A percentile compares a stretch with the other conserved stretches of the same genome.
These are phyloP conservation scores for Boletellus sp. DNA, from an alignment of 768 basidiomycete genomes.

Conservation along the genomic window DNA sequence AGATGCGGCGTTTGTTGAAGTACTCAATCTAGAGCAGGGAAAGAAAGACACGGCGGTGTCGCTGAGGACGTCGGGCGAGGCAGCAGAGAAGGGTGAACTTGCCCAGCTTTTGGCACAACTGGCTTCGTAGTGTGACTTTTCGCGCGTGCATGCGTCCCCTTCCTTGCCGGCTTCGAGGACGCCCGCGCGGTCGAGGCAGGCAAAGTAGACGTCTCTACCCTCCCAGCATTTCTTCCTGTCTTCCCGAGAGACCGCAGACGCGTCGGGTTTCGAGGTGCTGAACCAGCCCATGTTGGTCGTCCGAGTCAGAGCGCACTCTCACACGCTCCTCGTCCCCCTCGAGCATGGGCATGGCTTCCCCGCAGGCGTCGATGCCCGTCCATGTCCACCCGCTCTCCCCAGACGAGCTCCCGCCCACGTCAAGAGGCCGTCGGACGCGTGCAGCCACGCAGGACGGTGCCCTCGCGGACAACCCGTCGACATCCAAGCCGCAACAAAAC, in stretches of 20 bases:
- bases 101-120: constrained; percentile 92
- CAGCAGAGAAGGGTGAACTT: constrained; percentile 27
- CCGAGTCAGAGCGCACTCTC: not conserved
- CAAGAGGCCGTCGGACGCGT: constrained; percentile 49
- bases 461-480: constrained; percentile 18
- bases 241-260: constrained; percentile 46
- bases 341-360: constrained; percentile 18
- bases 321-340: not conserved
- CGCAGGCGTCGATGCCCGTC: constrained; percentile 47
- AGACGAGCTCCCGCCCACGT: constrained; percentile 41
- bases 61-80: not conserved
- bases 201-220: constrained; percentile 76
- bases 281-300: constrained; percentile 34
- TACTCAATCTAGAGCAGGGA: constrained; percentile 70
- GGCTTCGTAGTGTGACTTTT: constrained; percentile 59
- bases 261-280: constrained; percentile 35
- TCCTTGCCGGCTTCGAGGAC: constrained; percentile 79
- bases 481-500: constrained; percentile 38
- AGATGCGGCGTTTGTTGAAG: constrained; percentile 86
- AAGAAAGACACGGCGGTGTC: not conserved
- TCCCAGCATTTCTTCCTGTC: constrained; percentile 87
- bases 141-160: constrained; percentile 49
- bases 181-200: constrained; percentile 67
- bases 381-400: constrained; percentile 70
- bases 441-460: constrained; percentile 29